Conservation (phyloP, 257 asterid genomes). For the Fraxinus quadrangulata region DNA sequence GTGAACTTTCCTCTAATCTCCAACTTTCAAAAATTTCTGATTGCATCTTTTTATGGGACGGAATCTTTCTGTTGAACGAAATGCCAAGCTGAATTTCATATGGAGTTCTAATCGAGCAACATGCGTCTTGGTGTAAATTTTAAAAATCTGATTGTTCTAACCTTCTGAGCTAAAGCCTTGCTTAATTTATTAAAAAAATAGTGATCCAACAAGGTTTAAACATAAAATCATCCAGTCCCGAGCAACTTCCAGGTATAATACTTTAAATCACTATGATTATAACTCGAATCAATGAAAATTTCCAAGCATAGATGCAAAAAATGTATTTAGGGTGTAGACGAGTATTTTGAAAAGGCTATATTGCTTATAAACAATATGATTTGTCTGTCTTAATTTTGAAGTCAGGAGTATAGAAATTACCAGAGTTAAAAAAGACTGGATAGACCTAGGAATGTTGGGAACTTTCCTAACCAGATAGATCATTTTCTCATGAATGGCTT, state of each 20-base stretch:
- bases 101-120: slow-evolving; percentile 28
- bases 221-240: not conserved
- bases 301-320: not conserved
- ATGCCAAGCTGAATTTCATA: slow-evolving; percentile 25
- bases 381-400: not conserved
- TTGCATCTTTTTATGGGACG: slow-evolving; percentile 30
- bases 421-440: slow-evolving; percentile 44
- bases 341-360: too few species aligned
- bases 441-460: slow-evolving; percentile 35
- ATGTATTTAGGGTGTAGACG: not conserved
- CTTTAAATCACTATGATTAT: not conserved
- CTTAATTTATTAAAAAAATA: not conserved
- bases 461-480: slow-evolving; percentile 20
- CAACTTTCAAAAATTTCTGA: slow-evolving; percentile 51
- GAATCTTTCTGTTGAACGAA: slow-evolving; percentile 18
- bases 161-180: not conserved
- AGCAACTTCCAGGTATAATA: not conserved
- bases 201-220: not conserved
- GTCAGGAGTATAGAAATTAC: slow-evolving; percentile 30
- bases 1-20: slow-evolving; percentile 52
- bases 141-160: not conserved
- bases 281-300: not conserved
- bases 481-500: slow-evolving; percentile 85
- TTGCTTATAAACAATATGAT: not conserved
- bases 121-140: slow-evolving; percentile 25